Conservation (phyloP, 306 rosid genomes). For the Sesbania bispinosa region DNA sequence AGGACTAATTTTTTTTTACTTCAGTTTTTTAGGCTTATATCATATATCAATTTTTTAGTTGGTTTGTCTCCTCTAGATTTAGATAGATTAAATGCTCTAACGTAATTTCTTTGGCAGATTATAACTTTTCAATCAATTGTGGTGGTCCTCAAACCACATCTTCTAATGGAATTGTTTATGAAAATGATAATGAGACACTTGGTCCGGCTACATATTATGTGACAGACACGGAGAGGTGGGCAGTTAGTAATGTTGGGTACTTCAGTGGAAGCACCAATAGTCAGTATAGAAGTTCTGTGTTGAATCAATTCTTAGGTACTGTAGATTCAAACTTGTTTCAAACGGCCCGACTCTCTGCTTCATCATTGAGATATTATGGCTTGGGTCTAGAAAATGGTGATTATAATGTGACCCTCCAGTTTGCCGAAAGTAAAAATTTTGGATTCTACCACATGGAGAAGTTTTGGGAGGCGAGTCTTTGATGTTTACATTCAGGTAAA, state of each 20-base stretch:
- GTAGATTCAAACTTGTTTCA: constrained; percentile 42
- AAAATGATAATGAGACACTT: constrained; percentile 37
- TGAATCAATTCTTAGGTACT: constrained; percentile 25
- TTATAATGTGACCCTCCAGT: constrained; percentile 47
- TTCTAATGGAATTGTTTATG: constrained; percentile 31
- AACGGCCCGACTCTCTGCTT: constrained; percentile 52
- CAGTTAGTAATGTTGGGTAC: constrained; percentile 46
- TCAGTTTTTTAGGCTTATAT: no score
- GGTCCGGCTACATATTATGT: constrained; percentile 58
- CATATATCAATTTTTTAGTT: no score
- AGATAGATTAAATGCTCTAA: neutral
- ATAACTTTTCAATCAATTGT: constrained; percentile 42
- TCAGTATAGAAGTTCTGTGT: neutral
- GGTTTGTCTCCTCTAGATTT: neutral
- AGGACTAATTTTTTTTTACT: no score
- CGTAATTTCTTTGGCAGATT: constrained; percentile 26
- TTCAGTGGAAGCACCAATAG: constrained; percentile 14
- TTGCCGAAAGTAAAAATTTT: constrained; percentile 35
- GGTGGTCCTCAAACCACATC: constrained; percentile 43
- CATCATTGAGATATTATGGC: constrained; percentile 59
- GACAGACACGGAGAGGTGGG: constrained; percentile 41
- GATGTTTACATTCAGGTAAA: constrained; percentile 53
- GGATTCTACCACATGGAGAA: constrained; percentile 36
- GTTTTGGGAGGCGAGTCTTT: constrained; percentile 50
- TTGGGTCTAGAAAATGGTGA: constrained; percentile 50